Evolutionary conservation across 179 eudicot species (phyloP).

Genomic region (Dionaea muscipula): DNA sequence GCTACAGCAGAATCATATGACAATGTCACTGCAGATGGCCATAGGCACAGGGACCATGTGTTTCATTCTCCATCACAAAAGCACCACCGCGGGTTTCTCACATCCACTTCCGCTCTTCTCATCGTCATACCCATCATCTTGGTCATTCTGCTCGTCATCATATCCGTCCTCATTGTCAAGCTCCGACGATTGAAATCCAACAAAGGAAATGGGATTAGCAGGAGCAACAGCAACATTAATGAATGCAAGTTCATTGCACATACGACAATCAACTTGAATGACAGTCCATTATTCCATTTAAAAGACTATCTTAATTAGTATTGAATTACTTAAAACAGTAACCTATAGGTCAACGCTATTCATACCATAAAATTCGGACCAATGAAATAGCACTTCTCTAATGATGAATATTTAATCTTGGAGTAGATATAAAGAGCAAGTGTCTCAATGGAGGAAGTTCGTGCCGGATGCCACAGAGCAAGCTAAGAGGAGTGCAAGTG

Average conservation of each 20-base stretch:
- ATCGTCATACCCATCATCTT: constrained; percentile 44
- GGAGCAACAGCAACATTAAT: constrained; percentile 19
- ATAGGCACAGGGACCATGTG: constrained; percentile 4
- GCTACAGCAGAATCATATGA: constrained; percentile 4
- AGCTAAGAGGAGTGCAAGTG: constrained; percentile 59
- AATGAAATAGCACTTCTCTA: too few relatives aligned
- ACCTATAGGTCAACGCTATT: too few relatives aligned
- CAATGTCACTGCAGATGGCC: not conserved
- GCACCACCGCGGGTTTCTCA: constrained; percentile 11
- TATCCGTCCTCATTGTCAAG: constrained; percentile 32
- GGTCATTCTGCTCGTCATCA: constrained; percentile 32
- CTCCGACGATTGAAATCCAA: constrained; percentile 41
- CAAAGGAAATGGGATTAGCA: constrained; percentile 15
- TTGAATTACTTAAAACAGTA: too few relatives aligned
- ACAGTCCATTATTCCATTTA: too few relatives aligned
- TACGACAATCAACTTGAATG: constrained; percentile 31
- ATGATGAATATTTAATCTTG: too few relatives aligned
- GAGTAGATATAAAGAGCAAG: constrained; percentile 38
- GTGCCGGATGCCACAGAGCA: constrained; percentile 18
- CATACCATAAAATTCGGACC: too few relatives aligned
- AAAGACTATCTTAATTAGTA: too few relatives aligned
- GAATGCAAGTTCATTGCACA: constrained; percentile 55
- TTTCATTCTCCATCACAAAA: constrained; percentile 6
- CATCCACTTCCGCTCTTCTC: constrained; percentile 37
- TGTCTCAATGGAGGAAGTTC: constrained; percentile 41